phyloP scores from a whole-genome alignment of 2,329 filamentous ascomycete genomes.

The Colletotrichum tropicale region DNA sequence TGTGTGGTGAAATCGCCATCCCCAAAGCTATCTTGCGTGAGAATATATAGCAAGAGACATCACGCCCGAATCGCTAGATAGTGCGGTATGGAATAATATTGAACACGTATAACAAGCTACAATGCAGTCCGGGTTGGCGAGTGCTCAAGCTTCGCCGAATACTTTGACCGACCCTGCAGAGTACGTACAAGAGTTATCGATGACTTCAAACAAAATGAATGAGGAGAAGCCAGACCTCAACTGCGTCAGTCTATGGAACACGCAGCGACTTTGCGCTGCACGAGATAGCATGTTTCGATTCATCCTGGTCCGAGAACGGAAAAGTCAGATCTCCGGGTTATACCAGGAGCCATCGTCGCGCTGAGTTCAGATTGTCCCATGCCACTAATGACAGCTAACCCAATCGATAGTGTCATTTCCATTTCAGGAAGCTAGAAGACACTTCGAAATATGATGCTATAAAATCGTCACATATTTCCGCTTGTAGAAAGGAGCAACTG shows the following conservation, averaged over 20 bases:
- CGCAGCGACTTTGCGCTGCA: neutral
- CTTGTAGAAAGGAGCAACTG: neutral
- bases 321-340: neutral
- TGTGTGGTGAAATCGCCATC: neutral
- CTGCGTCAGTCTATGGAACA: too few species aligned
- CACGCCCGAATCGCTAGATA: neutral
- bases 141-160: too few species aligned
- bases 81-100: neutral
- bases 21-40: neutral
- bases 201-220: too few species aligned
- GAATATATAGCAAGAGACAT: neutral
- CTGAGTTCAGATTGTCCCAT: neutral
- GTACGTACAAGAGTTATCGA: too few species aligned
- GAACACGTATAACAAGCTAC: neutral
- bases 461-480: neutral
- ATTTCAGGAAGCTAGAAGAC: neutral
- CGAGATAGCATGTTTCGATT: neutral
- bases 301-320: too few species aligned
- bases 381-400: neutral
- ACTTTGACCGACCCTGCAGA: too few species aligned
- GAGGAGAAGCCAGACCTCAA: too few species aligned
- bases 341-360: neutral
- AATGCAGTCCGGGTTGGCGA: neutral
- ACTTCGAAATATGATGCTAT: neutral
- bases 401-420: neutral